These are phyloP conservation scores for Taphrina flavorubra DNA, from an alignment of 1,139 yeast genomes.

Conservation along the genomic window DNA sequence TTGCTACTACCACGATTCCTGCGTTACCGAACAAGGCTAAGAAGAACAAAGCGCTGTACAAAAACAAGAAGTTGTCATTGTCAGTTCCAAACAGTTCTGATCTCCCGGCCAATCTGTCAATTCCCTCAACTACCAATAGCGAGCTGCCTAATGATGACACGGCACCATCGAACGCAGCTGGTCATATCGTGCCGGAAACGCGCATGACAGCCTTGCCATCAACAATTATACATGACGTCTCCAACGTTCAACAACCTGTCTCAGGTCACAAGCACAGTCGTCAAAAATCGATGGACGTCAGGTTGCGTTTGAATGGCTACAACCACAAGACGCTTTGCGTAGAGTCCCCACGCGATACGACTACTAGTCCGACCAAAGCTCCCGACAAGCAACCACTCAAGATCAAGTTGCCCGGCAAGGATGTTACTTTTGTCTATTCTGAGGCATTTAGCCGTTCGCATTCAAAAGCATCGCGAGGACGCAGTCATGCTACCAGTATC, in stretches of 20 bases:
- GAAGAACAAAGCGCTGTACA: slow-evolving; percentile 4
- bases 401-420: slow-evolving; percentile 20
- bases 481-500: slow-evolving; percentile 24
- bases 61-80: not conserved
- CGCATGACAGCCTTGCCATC: no score
- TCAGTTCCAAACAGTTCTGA: not conserved
- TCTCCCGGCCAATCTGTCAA: not conserved
- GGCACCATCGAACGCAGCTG: no score
- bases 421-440: slow-evolving; percentile 15
- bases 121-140: not conserved
- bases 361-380: not conserved
- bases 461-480: not conserved
- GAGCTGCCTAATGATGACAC: no score
- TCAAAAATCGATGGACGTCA: slow-evolving; percentile 15
- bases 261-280: not conserved
- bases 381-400: slow-evolving; percentile 5
- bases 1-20: no score
- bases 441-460: not conserved
- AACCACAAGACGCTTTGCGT: slow-evolving; percentile 5
- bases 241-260: not conserved
- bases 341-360: not conserved
- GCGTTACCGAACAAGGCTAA: not conserved
- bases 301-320: slow-evolving; percentile 17
- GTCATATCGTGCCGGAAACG: no score
- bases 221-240: not conserved